Evolutionary conservation across 176 grass and related monocot species (phyloP).

Genomic region (Eremochloa ophiuroides): DNA sequence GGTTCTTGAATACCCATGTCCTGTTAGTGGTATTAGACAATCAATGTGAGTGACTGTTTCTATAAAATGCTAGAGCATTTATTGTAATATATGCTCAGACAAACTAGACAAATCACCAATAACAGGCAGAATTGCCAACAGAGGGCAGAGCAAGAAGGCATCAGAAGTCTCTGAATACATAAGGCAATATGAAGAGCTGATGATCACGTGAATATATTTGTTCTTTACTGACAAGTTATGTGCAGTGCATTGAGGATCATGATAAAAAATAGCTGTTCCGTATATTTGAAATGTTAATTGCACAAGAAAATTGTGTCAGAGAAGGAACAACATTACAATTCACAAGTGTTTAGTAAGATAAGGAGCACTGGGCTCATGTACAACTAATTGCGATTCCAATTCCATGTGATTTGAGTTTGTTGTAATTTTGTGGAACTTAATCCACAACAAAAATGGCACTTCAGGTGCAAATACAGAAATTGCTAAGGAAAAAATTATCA

Average conservation of each 20-base stretch:
- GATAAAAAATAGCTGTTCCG: not conserved
- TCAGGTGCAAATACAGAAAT: slow-evolving; percentile 6
- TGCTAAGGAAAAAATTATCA: not conserved
- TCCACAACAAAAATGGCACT: not conserved
- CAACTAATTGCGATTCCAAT: not conserved
- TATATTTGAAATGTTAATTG: not conserved
- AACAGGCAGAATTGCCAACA: slow-evolving; percentile 3
- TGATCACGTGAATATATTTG: slow-evolving; percentile 1
- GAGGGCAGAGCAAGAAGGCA: slow-evolving; percentile 10
- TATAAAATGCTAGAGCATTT: slow-evolving; percentile 19
- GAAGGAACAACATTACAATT: not conserved
- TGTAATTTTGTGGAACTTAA: not conserved
- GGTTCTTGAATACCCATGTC: slow-evolving; percentile 93
- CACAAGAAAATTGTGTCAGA: not conserved
- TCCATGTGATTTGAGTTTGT: not conserved
- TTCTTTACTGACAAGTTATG: not conserved
- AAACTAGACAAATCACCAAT: not conserved
- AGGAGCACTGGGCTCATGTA: not conserved
- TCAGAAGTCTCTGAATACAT: not conserved
- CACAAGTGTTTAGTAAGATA: not conserved
- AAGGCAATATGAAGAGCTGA: slow-evolving; percentile 11
- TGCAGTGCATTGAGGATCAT: not conserved
- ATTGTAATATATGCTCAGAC: slow-evolving; percentile 12
- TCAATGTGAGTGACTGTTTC: not conserved
- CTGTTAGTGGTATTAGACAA: slow-evolving; percentile 43